Conservation (phyloP, 495 filamentous ascomycete genomes). For the Lepraria neglecta region DNA sequence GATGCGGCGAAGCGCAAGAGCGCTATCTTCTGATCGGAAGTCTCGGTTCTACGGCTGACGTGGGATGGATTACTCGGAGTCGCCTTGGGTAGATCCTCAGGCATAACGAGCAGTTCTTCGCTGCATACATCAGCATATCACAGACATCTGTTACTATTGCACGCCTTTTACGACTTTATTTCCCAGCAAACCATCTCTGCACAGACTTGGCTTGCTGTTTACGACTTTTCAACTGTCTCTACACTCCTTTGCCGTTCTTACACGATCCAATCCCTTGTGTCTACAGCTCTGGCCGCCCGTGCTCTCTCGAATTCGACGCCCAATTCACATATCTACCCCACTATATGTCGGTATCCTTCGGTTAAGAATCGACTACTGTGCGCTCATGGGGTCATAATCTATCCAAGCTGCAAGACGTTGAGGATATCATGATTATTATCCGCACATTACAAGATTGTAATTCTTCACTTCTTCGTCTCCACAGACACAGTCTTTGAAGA, state of each 20-base stretch:
- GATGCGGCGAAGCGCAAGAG: slow-evolving; percentile 89
- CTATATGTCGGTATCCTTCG: too few species aligned
- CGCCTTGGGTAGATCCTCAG: slow-evolving; percentile 21
- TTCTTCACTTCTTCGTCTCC: slow-evolving; percentile 17
- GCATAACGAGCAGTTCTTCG: slow-evolving; percentile 8
- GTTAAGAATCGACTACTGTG: too few species aligned
- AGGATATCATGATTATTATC: too few species aligned
- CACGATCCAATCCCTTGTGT: too few species aligned
- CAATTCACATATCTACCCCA: too few species aligned
- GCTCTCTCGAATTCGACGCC: too few species aligned
- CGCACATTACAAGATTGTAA: slow-evolving; percentile 16
- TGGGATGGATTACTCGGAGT: not conserved
- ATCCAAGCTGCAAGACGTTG: too few species aligned
- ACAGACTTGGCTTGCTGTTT: slow-evolving; percentile 16
- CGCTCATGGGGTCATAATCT: too few species aligned
- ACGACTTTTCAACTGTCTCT: slow-evolving; percentile 25
- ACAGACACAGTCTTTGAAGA: not conserved
- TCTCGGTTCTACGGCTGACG: not conserved
- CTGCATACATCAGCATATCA: slow-evolving; percentile 4
- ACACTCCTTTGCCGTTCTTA: not conserved
- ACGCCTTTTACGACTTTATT: slow-evolving; percentile 26
- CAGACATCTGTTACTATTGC: slow-evolving; percentile 16
- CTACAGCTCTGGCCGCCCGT: too few species aligned
- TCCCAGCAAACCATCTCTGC: slow-evolving; percentile 13
- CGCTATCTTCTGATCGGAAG: slow-evolving; percentile 46